Percentiles rank a stretch among this genome's conserved stretches.
phyloP scores from a whole-genome alignment of 179 eudicot genomes.

The Actinidia arguta region DNA sequence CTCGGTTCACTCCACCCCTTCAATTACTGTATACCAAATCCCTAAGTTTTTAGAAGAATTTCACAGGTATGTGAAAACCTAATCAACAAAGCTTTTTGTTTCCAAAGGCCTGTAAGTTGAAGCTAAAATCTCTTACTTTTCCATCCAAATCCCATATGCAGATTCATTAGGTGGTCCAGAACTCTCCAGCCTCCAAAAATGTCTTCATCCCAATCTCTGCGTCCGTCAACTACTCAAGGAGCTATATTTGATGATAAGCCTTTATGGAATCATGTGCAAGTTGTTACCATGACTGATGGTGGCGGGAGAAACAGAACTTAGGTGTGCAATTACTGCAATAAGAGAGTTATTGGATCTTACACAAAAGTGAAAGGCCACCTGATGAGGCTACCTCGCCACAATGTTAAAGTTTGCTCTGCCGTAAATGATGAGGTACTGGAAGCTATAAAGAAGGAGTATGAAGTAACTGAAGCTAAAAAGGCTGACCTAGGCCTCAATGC shows the following conservation, averaged over 20 bases:
- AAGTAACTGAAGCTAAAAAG: not conserved
- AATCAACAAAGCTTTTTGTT: too few species aligned
- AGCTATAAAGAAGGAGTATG: not conserved
- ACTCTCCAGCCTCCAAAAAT: too few species aligned
- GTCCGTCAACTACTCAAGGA: too few species aligned
- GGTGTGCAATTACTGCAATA: not conserved
- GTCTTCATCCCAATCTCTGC: too few species aligned
- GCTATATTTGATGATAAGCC: constrained; percentile 6
- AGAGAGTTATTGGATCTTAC: not conserved
- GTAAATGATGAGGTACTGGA: not conserved
- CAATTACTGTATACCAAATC: too few species aligned
- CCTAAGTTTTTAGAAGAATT: too few species aligned
- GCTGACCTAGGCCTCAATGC: not conserved
- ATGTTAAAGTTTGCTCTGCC: not conserved
- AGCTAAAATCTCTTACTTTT: too few species aligned
- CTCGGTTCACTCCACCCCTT: too few species aligned
- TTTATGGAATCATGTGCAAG: not conserved
- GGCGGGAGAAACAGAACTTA: not conserved
- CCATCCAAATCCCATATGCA: too few species aligned
- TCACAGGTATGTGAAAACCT: too few species aligned
- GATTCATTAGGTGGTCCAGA: too few species aligned
- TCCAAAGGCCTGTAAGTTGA: too few species aligned
- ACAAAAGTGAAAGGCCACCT: not conserved
- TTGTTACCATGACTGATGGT: not conserved
- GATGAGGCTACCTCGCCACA: not conserved